These are phyloP conservation scores for Angomonas deanei DNA, from an alignment of 208 protist species.

Conservation along the genomic window DNA sequence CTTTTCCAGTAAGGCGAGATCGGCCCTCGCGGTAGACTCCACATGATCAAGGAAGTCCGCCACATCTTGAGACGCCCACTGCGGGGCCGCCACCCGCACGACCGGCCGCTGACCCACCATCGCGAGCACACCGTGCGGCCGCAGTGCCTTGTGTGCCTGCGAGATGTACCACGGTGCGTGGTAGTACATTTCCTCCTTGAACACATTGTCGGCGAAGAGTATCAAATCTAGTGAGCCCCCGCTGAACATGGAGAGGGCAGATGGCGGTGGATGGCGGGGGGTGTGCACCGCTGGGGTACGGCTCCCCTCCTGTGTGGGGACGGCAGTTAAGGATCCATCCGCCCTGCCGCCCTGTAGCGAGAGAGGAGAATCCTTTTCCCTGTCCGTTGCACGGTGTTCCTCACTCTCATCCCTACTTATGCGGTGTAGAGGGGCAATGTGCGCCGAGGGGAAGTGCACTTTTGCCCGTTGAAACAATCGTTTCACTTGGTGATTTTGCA, in stretches of 20 bases:
- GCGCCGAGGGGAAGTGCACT: slow-evolving; percentile 41
- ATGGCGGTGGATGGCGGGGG: slow-evolving; percentile 10
- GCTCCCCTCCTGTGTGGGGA: neutral
- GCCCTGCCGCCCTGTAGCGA: no score
- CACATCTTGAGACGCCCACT: neutral
- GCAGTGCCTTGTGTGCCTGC: slow-evolving; percentile 53
- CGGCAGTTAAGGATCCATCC: no score
- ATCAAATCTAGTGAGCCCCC: slow-evolving; percentile 60
- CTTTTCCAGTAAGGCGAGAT: neutral
- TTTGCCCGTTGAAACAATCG: slow-evolving; percentile 30
- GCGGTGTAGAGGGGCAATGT: slow-evolving; percentile 13
- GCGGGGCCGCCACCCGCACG: slow-evolving; percentile 31
- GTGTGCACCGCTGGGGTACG: neutral
- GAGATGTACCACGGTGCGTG: slow-evolving; percentile 78
- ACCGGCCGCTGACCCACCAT: slow-evolving; percentile 35
- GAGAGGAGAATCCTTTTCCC: neutral
- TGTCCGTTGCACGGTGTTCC: no score
- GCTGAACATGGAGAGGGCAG: slow-evolving; percentile 33
- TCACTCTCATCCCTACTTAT: no score
- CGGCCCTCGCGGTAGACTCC: neutral
- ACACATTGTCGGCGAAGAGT: slow-evolving; percentile 68
- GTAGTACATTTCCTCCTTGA: slow-evolving; percentile 67
- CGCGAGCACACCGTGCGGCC: slow-evolving; percentile 68
- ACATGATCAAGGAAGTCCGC: neutral
- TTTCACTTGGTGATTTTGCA: slow-evolving; percentile 16